Percentiles rank a stretch among this genome's conserved stretches.
These are phyloP conservation scores for Ceriops decandra DNA, from an alignment of 345 rosid genomes.

Conservation along the genomic window DNA sequence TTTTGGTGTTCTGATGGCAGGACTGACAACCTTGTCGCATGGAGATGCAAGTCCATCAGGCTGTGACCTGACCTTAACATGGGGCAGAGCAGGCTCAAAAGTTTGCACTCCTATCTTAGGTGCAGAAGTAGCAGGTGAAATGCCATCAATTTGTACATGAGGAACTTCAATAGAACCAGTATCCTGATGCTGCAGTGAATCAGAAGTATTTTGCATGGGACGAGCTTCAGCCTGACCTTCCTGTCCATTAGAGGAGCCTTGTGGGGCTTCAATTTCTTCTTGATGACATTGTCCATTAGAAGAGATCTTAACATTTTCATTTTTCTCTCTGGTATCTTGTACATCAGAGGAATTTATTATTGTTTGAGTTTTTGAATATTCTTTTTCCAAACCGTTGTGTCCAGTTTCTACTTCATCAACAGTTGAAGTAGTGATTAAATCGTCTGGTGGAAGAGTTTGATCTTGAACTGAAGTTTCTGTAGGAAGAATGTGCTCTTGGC, in stretches of 20 bases:
- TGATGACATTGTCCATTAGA: not conserved
- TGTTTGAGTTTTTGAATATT: conserved; percentile 19
- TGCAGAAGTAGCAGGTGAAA: conserved; percentile 15
- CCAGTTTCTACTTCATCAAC: conserved; percentile 20
- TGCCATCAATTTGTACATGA: conserved; percentile 15
- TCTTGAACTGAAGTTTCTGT: conserved; percentile 10
- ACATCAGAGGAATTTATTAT: conserved; percentile 8
- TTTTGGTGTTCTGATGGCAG: conserved; percentile 19
- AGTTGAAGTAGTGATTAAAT: conserved; percentile 20
- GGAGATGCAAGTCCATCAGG: not conserved
- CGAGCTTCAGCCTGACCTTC: conserved; percentile 1
- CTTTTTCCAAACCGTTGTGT: conserved; percentile 9
- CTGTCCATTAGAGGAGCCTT: not conserved
- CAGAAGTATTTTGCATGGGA: not conserved
- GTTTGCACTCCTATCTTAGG: conserved; percentile 8
- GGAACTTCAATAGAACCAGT: conserved; percentile 12
- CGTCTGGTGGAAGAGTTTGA: conserved; percentile 15
- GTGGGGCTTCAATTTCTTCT: not conserved
- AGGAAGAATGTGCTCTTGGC: not conserved
- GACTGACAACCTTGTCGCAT: conserved; percentile 23
- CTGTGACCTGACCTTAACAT: conserved; percentile 16
- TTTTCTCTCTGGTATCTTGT: not conserved
- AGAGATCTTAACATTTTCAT: not conserved
- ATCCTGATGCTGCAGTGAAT: conserved; percentile 23
- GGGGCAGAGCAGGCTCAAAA: conserved; percentile 35